phyloP scores from a whole-genome alignment of 1,284 basidiomycete genomes.

The Marasmius fiardii region DNA sequence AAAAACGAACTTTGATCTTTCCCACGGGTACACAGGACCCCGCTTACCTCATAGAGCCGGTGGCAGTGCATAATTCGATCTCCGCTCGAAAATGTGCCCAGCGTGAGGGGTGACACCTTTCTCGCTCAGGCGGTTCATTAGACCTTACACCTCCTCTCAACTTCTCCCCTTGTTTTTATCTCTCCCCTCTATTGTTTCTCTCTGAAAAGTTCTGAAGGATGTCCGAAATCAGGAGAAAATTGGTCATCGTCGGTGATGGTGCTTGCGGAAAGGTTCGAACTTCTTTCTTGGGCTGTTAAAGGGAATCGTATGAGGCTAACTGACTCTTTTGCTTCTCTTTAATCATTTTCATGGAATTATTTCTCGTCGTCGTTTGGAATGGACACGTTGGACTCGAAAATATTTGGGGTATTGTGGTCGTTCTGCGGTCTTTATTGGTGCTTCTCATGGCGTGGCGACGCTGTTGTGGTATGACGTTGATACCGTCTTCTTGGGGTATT shows the following conservation, averaged over 20 bases:
- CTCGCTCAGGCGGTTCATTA: neutral
- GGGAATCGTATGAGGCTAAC: neutral
- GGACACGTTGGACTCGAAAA: neutral
- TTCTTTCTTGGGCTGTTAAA: neutral
- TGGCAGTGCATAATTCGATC: no score
- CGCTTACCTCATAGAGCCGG: neutral
- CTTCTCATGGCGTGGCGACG: neutral
- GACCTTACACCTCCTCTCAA: neutral
- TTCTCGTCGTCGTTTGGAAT: neutral
- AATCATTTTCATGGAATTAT: neutral
- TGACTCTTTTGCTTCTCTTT: neutral
- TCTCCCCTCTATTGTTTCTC: neutral
- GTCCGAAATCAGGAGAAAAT: constrained; percentile 72
- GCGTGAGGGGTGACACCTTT: no score
- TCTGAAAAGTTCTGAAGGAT: no score
- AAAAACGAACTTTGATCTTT: no score
- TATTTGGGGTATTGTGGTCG: neutral
- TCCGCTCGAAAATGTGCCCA: no score
- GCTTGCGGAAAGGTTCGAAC: constrained; percentile 73
- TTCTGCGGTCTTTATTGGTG: neutral
- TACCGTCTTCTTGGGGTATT: constrained; percentile 2
- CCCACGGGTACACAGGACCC: neutral
- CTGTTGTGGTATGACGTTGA: neutral
- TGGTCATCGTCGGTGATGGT: constrained; percentile 81
- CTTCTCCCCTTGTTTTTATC: neutral